Conservation (phyloP, 768 basidiomycete species). For the Podaxis mareebaensis region DNA sequence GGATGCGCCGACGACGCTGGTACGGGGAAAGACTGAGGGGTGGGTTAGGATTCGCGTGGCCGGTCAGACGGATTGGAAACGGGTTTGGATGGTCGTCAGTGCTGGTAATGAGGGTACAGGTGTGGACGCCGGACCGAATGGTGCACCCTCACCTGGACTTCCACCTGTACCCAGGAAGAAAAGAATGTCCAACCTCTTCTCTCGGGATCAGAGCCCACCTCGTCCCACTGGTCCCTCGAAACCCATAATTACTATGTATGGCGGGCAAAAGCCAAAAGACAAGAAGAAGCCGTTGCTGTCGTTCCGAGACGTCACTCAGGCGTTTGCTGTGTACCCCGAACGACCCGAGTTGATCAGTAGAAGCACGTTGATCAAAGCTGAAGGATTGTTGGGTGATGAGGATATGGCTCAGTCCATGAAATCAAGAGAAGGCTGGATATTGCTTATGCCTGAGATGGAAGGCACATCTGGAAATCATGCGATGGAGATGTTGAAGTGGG, state of each 20-base stretch:
- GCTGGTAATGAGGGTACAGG: constrained; percentile 41
- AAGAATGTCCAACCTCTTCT: constrained; percentile 73
- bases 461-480: constrained; percentile 54
- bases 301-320: constrained; percentile 71
- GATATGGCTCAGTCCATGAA: constrained; percentile 65
- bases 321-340: constrained; percentile 95
- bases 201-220: constrained; percentile 38
- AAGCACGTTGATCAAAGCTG: constrained; percentile 90
- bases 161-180: constrained; percentile 37
- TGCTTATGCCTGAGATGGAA: constrained; percentile 89
- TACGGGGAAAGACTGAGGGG: constrained; percentile 81
- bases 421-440: constrained; percentile 77
- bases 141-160: neutral
- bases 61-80: constrained; percentile 98
- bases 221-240: constrained; percentile 30
- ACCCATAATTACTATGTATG: constrained; percentile 56
- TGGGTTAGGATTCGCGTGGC: constrained; percentile 89
- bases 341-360: constrained; percentile 87
- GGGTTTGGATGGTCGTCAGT: constrained; percentile 79
- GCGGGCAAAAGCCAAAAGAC: constrained; percentile 70
- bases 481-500: constrained; percentile 88
- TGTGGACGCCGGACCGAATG: constrained; percentile 8
- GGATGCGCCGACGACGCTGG: constrained; percentile 61
- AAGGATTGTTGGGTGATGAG: constrained; percentile 82
- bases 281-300: constrained; percentile 72